Percentiles rank a stretch among this genome's conserved stretches.
Conservation (phyloP, 1,284 basidiomycete genomes). For the Termitomyces sp. region DNA sequence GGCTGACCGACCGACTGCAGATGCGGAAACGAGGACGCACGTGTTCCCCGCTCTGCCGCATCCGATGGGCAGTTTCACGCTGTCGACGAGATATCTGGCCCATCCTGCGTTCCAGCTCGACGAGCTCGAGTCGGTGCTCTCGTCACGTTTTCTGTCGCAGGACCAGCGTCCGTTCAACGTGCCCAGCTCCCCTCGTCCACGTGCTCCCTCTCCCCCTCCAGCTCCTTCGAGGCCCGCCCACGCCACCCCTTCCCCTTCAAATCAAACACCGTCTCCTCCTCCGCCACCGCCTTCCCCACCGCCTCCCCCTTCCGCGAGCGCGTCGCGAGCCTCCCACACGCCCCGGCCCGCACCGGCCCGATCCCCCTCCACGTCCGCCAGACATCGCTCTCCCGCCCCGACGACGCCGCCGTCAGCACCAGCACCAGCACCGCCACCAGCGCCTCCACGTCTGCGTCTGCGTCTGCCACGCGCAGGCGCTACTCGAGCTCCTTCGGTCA, state of each 20-base stretch:
- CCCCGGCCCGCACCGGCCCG: too few relatives aligned
- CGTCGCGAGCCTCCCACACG: constrained; percentile 26
- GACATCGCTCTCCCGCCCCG: constrained; percentile 7
- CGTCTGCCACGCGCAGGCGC: constrained; percentile 41
- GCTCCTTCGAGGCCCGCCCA: constrained; percentile 19
- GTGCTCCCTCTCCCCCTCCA: constrained; percentile 26
- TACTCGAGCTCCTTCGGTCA: constrained; percentile 73
- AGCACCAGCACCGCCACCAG: too few relatives aligned
- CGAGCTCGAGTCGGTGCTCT: constrained; percentile 67
- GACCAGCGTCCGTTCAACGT: constrained; percentile 31
- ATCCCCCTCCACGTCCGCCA: constrained; percentile 7
- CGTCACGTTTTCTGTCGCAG: constrained; percentile 63
- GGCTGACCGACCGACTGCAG: too few relatives aligned
- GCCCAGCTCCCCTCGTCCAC: constrained; percentile 15
- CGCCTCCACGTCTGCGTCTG: too few relatives aligned
- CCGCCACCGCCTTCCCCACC: constrained; percentile 24
- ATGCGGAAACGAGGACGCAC: constrained; percentile 44
- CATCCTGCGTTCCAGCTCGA: constrained; percentile 64
- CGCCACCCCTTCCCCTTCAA: constrained; percentile 50
- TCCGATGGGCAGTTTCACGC: constrained; percentile 57
- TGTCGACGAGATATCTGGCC: constrained; percentile 59
- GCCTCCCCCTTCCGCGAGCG: constrained; percentile 36
- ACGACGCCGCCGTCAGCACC: constrained; percentile 6
- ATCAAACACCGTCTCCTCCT: constrained; percentile 45
- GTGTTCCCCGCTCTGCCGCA: constrained; percentile 61